A percentile compares a stretch with the other conserved stretches of the same genome.
phyloP scores from a whole-genome alignment of 129 eudicot species.

The Scalesia atractyloides region DNA sequence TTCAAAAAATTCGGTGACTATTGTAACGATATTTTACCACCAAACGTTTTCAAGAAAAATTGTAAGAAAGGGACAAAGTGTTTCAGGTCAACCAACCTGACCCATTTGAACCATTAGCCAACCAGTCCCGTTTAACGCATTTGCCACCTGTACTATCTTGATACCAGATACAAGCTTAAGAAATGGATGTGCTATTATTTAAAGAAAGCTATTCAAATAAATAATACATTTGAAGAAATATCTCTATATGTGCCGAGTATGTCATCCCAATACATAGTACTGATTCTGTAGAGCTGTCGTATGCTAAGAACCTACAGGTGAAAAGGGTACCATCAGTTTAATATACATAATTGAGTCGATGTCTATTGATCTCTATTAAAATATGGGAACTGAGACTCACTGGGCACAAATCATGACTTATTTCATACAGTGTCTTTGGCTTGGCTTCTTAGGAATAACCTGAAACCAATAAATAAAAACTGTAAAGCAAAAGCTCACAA shows the following conservation, averaged over 20 bases:
- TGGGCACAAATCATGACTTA: constrained; percentile 91
- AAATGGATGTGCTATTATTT: neutral
- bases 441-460: constrained; percentile 89
- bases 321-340: neutral
- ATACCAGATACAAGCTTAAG: constrained; percentile 16
- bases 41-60: neutral
- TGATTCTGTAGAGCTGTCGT: constrained; percentile 87
- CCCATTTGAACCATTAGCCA: neutral
- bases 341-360: neutral
- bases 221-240: constrained; percentile 63
- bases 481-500: neutral
- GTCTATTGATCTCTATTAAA: neutral
- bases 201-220: neutral
- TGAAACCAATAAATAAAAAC: constrained; percentile 26
- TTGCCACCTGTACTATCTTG: neutral
- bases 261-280: constrained; percentile 99
- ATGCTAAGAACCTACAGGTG: constrained; percentile 69
- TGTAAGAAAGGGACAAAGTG: neutral
- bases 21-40: neutral
- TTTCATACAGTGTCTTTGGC: constrained; percentile 77
- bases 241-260: constrained; percentile 81
- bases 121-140: neutral
- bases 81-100: neutral
- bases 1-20: neutral
- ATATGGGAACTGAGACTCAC: constrained; percentile 49